These are phyloP conservation scores for Pythium pyrilobum DNA, from an alignment of 352 stramenopile genomes.

Conservation along the genomic window DNA sequence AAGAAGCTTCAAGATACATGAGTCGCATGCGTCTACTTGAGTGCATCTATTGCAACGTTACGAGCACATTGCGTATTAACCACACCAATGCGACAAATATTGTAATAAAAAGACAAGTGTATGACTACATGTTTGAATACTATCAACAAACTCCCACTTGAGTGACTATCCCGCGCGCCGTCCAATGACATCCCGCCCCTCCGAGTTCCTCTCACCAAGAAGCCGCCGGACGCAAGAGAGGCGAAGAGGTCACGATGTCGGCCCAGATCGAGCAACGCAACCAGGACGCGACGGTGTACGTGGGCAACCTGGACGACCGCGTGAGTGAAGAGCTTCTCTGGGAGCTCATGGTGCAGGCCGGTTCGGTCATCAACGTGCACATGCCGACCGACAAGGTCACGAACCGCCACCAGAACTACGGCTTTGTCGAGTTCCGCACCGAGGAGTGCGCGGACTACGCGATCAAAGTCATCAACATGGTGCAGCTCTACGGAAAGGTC, in stretches of 20 bases:
- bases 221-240: not conserved
- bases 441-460: constrained; percentile 98
- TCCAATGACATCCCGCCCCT: not conserved
- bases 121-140: no score
- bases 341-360: constrained; percentile 94
- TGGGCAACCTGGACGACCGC: constrained; percentile 96
- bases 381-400: constrained; percentile 99
- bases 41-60: no score
- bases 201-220: not conserved
- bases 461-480: constrained; percentile 98
- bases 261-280: constrained; percentile 86
- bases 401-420: constrained; percentile 94
- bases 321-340: constrained; percentile 96
- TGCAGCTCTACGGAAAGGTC: constrained; percentile 96
- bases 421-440: constrained; percentile 98
- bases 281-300: constrained; percentile 97
- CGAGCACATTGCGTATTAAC: no score
- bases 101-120: no score
- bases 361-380: constrained; percentile 96
- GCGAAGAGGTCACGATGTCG: constrained; percentile 36
- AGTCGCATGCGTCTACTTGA: not conserved
- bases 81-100: no score
- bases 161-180: no score
- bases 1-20: constrained; percentile 1
- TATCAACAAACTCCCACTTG: no score